Conservation (phyloP, 2,329 filamentous ascomycete species). For the Penicillium sp. region DNA sequence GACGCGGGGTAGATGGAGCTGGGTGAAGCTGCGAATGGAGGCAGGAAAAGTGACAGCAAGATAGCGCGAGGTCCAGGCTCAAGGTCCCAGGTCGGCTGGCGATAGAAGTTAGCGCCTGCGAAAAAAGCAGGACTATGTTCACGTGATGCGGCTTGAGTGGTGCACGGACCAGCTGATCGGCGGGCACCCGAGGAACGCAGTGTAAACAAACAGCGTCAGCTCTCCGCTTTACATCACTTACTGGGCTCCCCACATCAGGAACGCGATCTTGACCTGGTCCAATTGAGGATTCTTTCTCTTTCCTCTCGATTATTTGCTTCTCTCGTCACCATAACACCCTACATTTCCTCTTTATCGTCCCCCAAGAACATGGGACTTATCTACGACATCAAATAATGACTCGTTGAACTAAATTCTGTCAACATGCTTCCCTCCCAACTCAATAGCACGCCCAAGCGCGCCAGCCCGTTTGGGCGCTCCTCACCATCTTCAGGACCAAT, state of each 20-base stretch:
- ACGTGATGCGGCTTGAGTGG: conserved; percentile 17
- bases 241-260: conserved; percentile 5
- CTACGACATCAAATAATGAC: conserved; percentile 23
- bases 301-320: not conserved
- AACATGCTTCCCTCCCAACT: conserved; percentile 52
- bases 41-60: not conserved
- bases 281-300: conserved; percentile 2
- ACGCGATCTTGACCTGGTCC: conserved; percentile 1
- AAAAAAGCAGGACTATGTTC: conserved; percentile 19
- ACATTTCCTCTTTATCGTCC: not conserved
- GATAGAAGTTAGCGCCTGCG: conserved; percentile 10
- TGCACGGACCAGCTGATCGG: conserved; percentile 24
- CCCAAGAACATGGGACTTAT: conserved; percentile 16
- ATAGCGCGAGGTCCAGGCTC: not conserved
- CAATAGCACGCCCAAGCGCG: conserved; percentile 65
- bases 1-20: not conserved
- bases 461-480: conserved; percentile 69
- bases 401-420: conserved; percentile 17
- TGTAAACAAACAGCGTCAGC: conserved; percentile 36
- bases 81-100: not conserved
- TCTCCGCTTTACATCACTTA: conserved; percentile 12
- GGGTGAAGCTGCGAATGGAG: not conserved
- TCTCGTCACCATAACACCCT: not conserved
- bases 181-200: conserved; percentile 29
- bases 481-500: conserved; percentile 57